Evolutionary conservation across 139 green algal genomes (phyloP).

Genomic region (Spirogloea muscicola): DNA sequence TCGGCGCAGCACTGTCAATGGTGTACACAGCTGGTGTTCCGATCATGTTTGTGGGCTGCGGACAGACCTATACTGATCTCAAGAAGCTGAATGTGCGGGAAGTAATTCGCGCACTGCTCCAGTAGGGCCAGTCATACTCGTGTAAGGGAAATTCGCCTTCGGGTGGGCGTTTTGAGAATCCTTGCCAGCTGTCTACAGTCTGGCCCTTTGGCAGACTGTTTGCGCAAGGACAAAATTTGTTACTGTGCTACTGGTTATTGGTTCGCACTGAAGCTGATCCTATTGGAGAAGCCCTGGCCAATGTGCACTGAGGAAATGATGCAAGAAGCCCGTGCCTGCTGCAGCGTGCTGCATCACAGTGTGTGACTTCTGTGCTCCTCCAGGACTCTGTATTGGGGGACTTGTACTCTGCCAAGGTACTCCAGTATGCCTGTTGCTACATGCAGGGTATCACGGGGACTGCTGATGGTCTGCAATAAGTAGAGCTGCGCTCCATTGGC

Average conservation of each 20-base stretch:
- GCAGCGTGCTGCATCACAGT: no score
- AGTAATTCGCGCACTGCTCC: conserved; percentile 82
- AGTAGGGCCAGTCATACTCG: conserved; percentile 47
- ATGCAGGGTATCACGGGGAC: no score
- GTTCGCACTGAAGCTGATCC: no score
- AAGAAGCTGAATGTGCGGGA: conserved; percentile 86
- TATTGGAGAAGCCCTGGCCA: no score
- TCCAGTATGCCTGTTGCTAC: no score
- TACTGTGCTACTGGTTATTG: not conserved
- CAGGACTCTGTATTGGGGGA: no score
- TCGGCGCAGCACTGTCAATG: conserved; percentile 92
- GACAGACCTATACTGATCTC: conserved; percentile 96
- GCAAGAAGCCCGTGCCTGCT: no score
- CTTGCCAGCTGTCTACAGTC: not conserved
- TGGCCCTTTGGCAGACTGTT: not conserved
- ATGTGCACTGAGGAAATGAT: no score
- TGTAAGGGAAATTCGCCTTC: not conserved
- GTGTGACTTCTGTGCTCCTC: no score
- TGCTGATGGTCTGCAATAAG: not conserved
- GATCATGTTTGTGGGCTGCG: conserved; percentile 97
- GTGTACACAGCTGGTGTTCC: conserved; percentile 91
- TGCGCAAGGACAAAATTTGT: not conserved
- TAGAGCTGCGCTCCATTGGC: conserved; percentile 1
- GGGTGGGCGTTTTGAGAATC: not conserved
- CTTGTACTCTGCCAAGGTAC: no score